Conservation (phyloP, 78 protist genomes). For the Tieghemostelium lacteum region DNA sequence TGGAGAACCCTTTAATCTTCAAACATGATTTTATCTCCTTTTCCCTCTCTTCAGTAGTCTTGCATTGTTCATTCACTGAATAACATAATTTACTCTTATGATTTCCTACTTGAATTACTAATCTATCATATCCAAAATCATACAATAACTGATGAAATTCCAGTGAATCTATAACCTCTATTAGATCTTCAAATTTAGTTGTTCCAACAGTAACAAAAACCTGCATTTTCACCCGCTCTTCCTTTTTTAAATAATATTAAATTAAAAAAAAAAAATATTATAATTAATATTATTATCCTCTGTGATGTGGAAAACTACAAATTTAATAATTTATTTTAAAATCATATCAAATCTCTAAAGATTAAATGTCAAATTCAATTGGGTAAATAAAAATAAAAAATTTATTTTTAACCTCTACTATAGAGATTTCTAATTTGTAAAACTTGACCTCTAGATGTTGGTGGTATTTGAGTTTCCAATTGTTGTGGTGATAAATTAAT, state of each 20-base stretch:
- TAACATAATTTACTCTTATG: not conserved
- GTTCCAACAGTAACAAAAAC: constrained; percentile 84
- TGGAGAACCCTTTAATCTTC: not conserved
- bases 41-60: not conserved
- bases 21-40: too few species aligned
- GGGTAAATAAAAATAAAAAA: too few species aligned
- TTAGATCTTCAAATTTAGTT: constrained; percentile 73
- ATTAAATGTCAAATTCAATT: too few species aligned
- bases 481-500: constrained; percentile 34
- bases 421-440: constrained; percentile 14
- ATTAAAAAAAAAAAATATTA: too few species aligned
- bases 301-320: too few species aligned
- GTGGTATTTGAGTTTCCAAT: constrained; percentile 20
- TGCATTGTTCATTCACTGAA: not conserved
- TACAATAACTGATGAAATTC: constrained; percentile 31
- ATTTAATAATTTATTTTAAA: too few species aligned
- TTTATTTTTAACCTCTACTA: too few species aligned
- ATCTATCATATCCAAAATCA: constrained; percentile 23
- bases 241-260: too few species aligned
- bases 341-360: too few species aligned
- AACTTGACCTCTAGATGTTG: constrained; percentile 14
- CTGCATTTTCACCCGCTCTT: constrained; percentile 1
- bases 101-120: constrained; percentile 55
- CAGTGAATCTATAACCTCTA: constrained; percentile 35
- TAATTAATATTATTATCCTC: too few species aligned